phyloP scores from a whole-genome alignment of 2,329 filamentous ascomycete species.

The Penicillium brasilianum region DNA sequence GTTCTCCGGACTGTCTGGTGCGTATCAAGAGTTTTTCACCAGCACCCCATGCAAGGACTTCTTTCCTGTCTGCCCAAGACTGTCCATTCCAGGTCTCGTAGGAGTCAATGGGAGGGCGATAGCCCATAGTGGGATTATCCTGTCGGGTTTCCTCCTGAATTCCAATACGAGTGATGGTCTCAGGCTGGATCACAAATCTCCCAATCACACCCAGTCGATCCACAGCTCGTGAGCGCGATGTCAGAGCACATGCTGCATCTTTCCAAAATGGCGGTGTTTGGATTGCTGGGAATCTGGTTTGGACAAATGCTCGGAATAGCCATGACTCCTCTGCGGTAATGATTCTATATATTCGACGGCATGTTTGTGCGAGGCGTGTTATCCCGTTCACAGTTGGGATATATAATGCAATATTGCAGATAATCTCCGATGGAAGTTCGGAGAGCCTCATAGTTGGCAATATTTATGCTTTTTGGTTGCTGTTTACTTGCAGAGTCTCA shows the following conservation, averaged over 20 bases:
- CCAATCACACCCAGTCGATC: conserved; percentile 62
- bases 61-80: conserved; percentile 56
- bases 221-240: conserved; percentile 62
- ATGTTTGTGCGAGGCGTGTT: conserved; percentile 52
- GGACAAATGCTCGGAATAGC: conserved; percentile 53
- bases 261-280: conserved; percentile 51
- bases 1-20: conserved; percentile 51
- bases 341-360: conserved; percentile 51
- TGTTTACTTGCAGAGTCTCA: background rate
- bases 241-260: conserved; percentile 59
- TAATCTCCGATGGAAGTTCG: conserved; percentile 50
- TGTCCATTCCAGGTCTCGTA: conserved; percentile 58
- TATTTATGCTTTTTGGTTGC: background rate
- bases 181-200: conserved; percentile 56
- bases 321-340: conserved; percentile 56
- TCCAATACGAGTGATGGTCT: conserved; percentile 48
- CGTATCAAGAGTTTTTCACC: conserved; percentile 61
- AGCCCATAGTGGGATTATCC: conserved; percentile 61
- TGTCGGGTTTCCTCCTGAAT: conserved; percentile 42
- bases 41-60: conserved; percentile 65
- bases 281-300: conserved; percentile 54
- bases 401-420: conserved; percentile 48
- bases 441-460: conserved; percentile 35
- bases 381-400: conserved; percentile 55
- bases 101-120: conserved; percentile 63